Evolutionary conservation across 2,329 filamentous ascomycete genomes (phyloP), one percentile per base, ranked within the genome.

Genomic region (Clathrospora elynae): DNA sequence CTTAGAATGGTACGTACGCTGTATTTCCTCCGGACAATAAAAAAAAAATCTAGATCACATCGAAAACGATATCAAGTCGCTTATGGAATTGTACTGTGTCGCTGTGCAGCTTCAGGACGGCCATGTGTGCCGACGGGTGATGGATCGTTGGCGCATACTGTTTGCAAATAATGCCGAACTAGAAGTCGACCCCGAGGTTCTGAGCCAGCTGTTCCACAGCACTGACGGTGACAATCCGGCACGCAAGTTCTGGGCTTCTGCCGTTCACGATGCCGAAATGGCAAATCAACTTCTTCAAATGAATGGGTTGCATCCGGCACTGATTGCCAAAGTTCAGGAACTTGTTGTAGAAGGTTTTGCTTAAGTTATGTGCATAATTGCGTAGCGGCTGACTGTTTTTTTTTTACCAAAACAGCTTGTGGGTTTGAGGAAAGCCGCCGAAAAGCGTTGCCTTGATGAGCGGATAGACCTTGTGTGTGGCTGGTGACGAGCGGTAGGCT

Each of bases 81-180:
- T 42, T 13, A 31, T 41, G 8, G 10, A 35, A 5, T 16, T 46
- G n/a, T 46, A 42, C 26, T 46, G 37, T 19, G 20, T 46, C 7
- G 36, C 37, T 10, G 17, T 18, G 11, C 36, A 46, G 13, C n/a
- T 46, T 9, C 10, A 31, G 11, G 42, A 46, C 18, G 37, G 32
- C 9, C 20, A 20, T 17, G 20, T 42, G 12, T 18, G 37, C 6
- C 12, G 25, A 6, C 20, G 35, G 10, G 30, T 41, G 23, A 13
- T 46, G 9, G 20, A 30, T 22, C 31, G 7, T 6, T 46, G 42
- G 42, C 20, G 9, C 10, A 8, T 19, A 28, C 20, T 32, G 3
- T 23, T 20, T 3, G 25, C 22, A 7, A 23, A 25, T 10, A 31
- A 26, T 6, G 22, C 22, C 14, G 31, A 41, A 12, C 12, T 46